Conservation (phyloP, 106 monocot species). For the Allium sativum region DNA sequence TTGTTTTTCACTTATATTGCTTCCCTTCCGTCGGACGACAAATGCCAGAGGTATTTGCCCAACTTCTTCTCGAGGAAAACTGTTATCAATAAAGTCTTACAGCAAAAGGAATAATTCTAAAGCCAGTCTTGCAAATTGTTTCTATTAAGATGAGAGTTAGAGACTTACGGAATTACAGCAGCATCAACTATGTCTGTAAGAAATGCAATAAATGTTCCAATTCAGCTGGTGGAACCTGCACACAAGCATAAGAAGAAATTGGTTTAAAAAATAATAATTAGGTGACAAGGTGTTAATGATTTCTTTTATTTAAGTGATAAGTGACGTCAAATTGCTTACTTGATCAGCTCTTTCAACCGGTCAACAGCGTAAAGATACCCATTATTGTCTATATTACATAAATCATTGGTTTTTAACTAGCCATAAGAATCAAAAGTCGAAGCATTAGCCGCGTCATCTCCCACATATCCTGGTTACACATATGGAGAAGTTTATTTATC, state of each 20-base stretch:
- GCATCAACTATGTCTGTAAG: slow-evolving; percentile 36
- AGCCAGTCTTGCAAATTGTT: neutral
- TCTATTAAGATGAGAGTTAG: too few relatives aligned
- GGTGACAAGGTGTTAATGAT: neutral
- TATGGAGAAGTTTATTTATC: neutral
- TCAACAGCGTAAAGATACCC: slow-evolving; percentile 41
- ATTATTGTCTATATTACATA: slow-evolving; percentile 38
- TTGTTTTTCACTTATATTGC: slow-evolving; percentile 25
- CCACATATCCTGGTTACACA: slow-evolving; percentile 33
- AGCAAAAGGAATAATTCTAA: neutral
- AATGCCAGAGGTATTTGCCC: slow-evolving; percentile 56
- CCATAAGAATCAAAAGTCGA: slow-evolving; percentile 29
- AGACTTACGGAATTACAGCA: slow-evolving; percentile 58
- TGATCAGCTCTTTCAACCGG: slow-evolving; percentile 55
- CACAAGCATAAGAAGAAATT: neutral
- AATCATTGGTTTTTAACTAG: slow-evolving; percentile 64
- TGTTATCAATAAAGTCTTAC: neutral
- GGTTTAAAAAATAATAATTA: neutral
- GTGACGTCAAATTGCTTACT: slow-evolving; percentile 4
- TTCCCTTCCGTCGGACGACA: slow-evolving; percentile 42
- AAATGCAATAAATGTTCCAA: slow-evolving; percentile 38
- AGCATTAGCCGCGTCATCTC: slow-evolving; percentile 37
- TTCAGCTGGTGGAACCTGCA: slow-evolving; percentile 63
- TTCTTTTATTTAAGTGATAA: neutral
- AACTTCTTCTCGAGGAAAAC: slow-evolving; percentile 55